Evolutionary conservation across 163 green algal species (phyloP), one percentile per base, ranked within the genome.

Genomic region (Chlamydomonas reinhardtii): DNA sequence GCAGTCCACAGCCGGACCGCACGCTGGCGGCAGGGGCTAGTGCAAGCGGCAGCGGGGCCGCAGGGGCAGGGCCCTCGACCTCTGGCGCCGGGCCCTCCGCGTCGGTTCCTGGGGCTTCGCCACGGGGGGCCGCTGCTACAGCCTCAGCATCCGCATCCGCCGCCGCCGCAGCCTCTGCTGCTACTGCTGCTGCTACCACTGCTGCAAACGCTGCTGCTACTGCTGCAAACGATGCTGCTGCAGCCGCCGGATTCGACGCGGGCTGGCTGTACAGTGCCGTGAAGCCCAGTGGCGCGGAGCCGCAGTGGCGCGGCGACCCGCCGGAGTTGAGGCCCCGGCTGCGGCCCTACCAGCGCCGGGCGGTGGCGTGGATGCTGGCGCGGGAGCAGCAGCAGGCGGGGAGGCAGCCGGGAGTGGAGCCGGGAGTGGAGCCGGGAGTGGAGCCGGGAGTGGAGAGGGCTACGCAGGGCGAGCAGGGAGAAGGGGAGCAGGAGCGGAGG

Each of bases 291-390:
- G 93, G 93, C 1, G 12, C 39, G 19, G 95, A 96, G 87, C 78
- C 84, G 1, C 76, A 93, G 85, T 88, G 95, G 54, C 32, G 15
- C 22, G 69, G 66, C 29, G 62, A 75, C 35, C 78, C 87, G 0
- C 65, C 83, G 16, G 87, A 83, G 54, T 93, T 98, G 78, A 73
- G 91, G 48, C 95, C 96, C 8, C 87, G 34, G 59, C 91, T 98
- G 74, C 88, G 94, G 35, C 89, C 90, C 16, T 98, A 98, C 86
- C 96, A 98, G 86, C 89, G 91, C 25, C 70, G 93, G 25, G 95
- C 93, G 5, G 91, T 93, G 71, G 76, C 75, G 0, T 98, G 94
- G 94, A 97, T 97, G 95, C 85, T 97, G 52, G 16, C 39, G 9
- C 83, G 94, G 8, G 94, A 97, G 88, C 52, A 43, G 22, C 35